phyloP scores from a whole-genome alignment of 2,329 filamentous ascomycete genomes.

The Trichoderma endophyticum region DNA sequence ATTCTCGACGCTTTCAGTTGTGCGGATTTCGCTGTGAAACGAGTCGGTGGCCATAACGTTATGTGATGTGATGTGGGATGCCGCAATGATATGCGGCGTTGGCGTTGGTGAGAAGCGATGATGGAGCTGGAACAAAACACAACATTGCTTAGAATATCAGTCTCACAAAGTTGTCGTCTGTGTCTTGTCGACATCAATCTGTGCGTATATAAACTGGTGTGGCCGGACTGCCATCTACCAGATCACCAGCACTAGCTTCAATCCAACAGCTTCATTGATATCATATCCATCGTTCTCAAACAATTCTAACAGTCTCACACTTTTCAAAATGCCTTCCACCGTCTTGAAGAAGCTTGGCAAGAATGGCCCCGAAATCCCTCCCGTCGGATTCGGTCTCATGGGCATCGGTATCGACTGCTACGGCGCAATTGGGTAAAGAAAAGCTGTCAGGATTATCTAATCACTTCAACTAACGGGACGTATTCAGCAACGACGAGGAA shows the following conservation, averaged over 20 bases:
- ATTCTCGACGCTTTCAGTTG: neutral
- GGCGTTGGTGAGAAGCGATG: neutral
- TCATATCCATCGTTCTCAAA: neutral
- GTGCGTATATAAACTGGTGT: neutral
- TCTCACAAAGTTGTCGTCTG: neutral
- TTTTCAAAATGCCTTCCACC: neutral
- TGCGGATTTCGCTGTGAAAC: neutral
- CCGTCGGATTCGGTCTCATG: slow-evolving; percentile 54
- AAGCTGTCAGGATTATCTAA: too few species aligned
- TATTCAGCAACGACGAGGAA: slow-evolving; percentile 35
- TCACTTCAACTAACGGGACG: neutral
- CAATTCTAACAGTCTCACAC: neutral
- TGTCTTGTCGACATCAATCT: neutral
- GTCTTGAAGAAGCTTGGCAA: slow-evolving; percentile 40
- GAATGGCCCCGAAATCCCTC: slow-evolving; percentile 48
- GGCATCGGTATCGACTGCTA: slow-evolving; percentile 39
- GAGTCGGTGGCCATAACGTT: neutral
- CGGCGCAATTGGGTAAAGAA: slow-evolving; percentile 31
- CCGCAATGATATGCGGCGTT: neutral
- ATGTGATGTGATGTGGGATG: neutral
- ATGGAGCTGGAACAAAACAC: neutral
- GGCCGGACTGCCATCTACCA: neutral
- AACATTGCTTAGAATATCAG: neutral
- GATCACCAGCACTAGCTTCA: neutral
- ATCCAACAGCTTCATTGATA: neutral